These are phyloP conservation scores for Plenodomus biglobosus DNA, from an alignment of 2,329 filamentous ascomycete species.

Conservation along the genomic window DNA sequence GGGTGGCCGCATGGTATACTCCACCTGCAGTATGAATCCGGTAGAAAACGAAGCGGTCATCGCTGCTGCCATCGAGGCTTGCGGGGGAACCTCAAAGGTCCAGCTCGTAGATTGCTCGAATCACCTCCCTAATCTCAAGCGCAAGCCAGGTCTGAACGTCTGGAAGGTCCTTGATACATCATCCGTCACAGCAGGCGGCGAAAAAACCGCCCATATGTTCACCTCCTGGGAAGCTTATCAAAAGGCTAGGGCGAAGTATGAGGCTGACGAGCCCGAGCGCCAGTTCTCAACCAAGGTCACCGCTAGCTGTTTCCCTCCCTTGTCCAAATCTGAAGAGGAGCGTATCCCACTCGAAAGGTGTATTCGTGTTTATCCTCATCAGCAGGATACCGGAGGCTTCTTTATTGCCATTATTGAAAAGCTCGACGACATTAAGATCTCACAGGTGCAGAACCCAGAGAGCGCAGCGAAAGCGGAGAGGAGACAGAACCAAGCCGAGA, in stretches of 20 bases:
- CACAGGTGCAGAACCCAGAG: conserved; percentile 31
- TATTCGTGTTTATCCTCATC: conserved; percentile 91
- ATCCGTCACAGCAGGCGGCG: conserved; percentile 43
- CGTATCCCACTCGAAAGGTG: conserved; percentile 81
- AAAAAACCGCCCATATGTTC: conserved; percentile 79
- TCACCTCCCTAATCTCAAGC: conserved; percentile 73
- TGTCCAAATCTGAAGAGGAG: conserved; percentile 55
- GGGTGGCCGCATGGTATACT: conserved; percentile 93
- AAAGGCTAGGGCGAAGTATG: conserved; percentile 64
- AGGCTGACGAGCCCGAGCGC: conserved; percentile 61
- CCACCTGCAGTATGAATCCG: conserved; percentile 98
- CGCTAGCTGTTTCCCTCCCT: conserved; percentile 80
- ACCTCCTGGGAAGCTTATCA: conserved; percentile 80
- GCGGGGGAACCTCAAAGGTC: conserved; percentile 79
- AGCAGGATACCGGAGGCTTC: conserved; percentile 95
- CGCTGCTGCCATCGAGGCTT: conserved; percentile 82
- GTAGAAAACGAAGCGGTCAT: conserved; percentile 96
- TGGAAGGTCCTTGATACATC: conserved; percentile 77
- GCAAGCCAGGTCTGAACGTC: conserved; percentile 71
- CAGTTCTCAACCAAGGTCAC: conserved; percentile 54
- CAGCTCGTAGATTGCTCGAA: conserved; percentile 81
- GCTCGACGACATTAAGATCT: conserved; percentile 63
- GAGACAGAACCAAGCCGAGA: conserved; percentile 16
- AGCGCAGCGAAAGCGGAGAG: conserved; percentile 30
- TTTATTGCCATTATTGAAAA: conserved; percentile 97